phyloP scores from a whole-genome alignment of 345 rosid genomes.

The Turritis glabra region DNA sequence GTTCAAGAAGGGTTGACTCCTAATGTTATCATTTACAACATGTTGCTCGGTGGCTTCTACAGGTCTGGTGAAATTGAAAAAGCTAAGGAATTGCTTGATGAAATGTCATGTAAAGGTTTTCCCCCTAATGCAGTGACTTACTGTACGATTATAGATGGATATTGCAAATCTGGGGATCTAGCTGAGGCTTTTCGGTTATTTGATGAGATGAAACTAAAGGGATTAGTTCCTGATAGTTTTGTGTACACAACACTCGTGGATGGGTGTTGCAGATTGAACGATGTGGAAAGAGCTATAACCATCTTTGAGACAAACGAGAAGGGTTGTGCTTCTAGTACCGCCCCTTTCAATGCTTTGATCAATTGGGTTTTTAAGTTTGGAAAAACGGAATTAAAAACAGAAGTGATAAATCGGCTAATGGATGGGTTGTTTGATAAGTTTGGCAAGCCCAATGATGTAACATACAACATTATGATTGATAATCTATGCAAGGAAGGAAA shows the following conservation, averaged over 20 bases:
- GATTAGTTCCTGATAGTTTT: slow-evolving; percentile 63
- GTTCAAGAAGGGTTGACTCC: slow-evolving; percentile 55
- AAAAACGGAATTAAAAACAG: slow-evolving; percentile 38
- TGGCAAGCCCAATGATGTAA: slow-evolving; percentile 56
- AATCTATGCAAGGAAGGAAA: slow-evolving; percentile 58
- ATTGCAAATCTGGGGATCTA: slow-evolving; percentile 68
- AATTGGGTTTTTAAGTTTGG: slow-evolving; percentile 63
- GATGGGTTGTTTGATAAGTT: slow-evolving; percentile 47
- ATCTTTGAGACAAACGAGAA: slow-evolving; percentile 52
- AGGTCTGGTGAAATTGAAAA: slow-evolving; percentile 54
- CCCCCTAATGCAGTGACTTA: slow-evolving; percentile 58
- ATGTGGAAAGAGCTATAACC: slow-evolving; percentile 55
- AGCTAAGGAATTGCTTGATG: slow-evolving; percentile 62
- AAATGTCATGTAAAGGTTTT: slow-evolving; percentile 58
- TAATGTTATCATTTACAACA: slow-evolving; percentile 61
- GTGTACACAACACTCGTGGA: slow-evolving; percentile 59
- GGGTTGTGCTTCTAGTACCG: slow-evolving; percentile 47
- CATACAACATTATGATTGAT: slow-evolving; percentile 72
- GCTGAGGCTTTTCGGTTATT: slow-evolving; percentile 57
- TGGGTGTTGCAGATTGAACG: slow-evolving; percentile 72
- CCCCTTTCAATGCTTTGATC: slow-evolving; percentile 64
- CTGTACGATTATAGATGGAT: slow-evolving; percentile 68
- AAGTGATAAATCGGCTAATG: slow-evolving; percentile 44
- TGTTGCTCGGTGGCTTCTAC: slow-evolving; percentile 67
- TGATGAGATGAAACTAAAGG: slow-evolving; percentile 60